A percentile compares a stretch with the other conserved stretches of the same genome.
Conservation (phyloP, 2,329 filamentous ascomycete species). For the Pseudodiploospora longispora region DNA sequence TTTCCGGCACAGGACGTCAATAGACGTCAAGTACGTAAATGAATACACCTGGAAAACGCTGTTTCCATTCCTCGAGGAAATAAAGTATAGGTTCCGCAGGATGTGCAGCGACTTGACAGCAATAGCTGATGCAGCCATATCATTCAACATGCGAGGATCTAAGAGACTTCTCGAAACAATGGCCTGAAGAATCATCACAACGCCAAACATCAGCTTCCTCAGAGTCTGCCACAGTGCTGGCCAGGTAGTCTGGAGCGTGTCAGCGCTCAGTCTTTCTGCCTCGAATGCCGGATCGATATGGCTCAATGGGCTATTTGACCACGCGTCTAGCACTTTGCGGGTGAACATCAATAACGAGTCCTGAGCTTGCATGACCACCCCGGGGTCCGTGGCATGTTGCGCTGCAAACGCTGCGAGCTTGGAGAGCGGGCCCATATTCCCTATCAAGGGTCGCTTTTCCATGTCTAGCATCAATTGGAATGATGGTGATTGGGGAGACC, state of each 20-base stretch:
- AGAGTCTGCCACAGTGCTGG: conserved; percentile 68
- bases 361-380: conserved; percentile 39
- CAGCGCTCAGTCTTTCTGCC: conserved; percentile 49
- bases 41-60: conserved; percentile 74
- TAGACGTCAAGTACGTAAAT: conserved; percentile 73
- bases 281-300: conserved; percentile 64
- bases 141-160: conserved; percentile 38
- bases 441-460: conserved; percentile 52
- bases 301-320: conserved; percentile 68
- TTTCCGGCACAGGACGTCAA: conserved; percentile 73
- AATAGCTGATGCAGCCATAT: conserved; percentile 48
- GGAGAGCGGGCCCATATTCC: conserved; percentile 60
- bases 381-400: conserved; percentile 41
- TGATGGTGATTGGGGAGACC: conserved; percentile 54
- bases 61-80: conserved; percentile 66
- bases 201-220: conserved; percentile 66
- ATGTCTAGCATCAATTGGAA: conserved; percentile 51
- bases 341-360: conserved; percentile 63
- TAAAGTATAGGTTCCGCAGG: conserved; percentile 72
- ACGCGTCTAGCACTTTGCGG: conserved; percentile 57
- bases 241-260: conserved; percentile 59
- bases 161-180: conserved; percentile 57
- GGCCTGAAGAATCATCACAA: conserved; percentile 66
- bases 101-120: conserved; percentile 65
- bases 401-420: conserved; percentile 57